Conservation (phyloP, 140 eudicot genomes). For the Bidens hawaiensis region DNA sequence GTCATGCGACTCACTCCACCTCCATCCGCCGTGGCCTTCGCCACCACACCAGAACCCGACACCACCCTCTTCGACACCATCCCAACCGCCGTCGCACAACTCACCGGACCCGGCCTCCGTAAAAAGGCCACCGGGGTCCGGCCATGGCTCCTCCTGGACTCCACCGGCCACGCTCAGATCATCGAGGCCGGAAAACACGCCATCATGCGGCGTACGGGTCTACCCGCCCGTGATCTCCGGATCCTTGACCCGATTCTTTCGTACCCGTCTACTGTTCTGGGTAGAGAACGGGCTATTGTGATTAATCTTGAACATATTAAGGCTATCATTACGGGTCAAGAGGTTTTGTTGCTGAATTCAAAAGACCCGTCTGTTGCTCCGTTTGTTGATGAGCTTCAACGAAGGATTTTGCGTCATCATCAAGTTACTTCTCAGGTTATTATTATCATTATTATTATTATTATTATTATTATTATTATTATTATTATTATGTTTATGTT, state of each 20-base stretch:
- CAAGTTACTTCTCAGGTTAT: constrained; percentile 11
- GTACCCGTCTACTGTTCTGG: constrained; percentile 9
- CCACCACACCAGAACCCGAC: constrained; percentile 35
- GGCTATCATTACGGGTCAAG: constrained; percentile 8
- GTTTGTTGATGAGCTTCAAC: constrained; percentile 11
- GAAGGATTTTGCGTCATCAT: constrained; percentile 9
- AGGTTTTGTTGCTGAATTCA: constrained; percentile 7
- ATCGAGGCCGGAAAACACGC: constrained; percentile 32
- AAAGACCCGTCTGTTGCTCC: constrained; percentile 13
- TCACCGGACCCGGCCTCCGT: constrained; percentile 31
- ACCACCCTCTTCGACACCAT: constrained; percentile 26
- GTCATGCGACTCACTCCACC: constrained; percentile 37
- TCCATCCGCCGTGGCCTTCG: constrained; percentile 16
- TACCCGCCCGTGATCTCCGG: constrained; percentile 83
- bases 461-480: too few species aligned
- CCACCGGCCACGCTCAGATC: constrained; percentile 11
- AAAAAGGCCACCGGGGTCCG: constrained; percentile 45
- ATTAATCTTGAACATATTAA: constrained; percentile 12
- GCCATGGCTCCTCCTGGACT: constrained; percentile 13
- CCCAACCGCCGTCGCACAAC: constrained; percentile 16
- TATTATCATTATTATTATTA: too few species aligned
- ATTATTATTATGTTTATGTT: neutral
- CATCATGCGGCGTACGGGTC: constrained; percentile 71
- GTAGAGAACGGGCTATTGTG: constrained; percentile 9
- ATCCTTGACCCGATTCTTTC: constrained; percentile 12